Conservation (phyloP, 2,329 filamentous ascomycete genomes). For the Plenodomus tracheiphilus region DNA sequence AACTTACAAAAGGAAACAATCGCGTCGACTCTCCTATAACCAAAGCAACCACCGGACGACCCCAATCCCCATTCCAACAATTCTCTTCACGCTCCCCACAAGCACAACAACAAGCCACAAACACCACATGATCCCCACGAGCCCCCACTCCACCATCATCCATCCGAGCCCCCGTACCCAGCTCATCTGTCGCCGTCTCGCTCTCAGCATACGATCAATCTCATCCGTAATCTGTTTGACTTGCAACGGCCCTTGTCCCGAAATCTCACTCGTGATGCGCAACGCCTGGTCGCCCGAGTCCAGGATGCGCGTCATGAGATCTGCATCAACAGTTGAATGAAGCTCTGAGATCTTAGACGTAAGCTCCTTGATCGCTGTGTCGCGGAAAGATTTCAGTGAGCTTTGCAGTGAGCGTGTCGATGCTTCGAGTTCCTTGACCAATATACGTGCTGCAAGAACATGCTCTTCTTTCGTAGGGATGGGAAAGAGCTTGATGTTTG, state of each 20-base stretch:
- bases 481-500: conserved; percentile 49
- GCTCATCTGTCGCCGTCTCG: conserved; percentile 72
- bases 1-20: not conserved
- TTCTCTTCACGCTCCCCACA: conserved; percentile 65
- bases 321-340: conserved; percentile 53
- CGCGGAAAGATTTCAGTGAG: conserved; percentile 56
- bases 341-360: conserved; percentile 47
- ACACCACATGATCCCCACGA: conserved; percentile 91
- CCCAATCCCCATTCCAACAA: conserved; percentile 62
- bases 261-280: conserved; percentile 73
- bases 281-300: conserved; percentile 78
- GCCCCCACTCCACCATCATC: conserved; percentile 81
- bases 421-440: conserved; percentile 54
- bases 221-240: conserved; percentile 80
- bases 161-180: conserved; percentile 78
- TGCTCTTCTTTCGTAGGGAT: conserved; percentile 56
- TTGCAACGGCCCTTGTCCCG: conserved; percentile 74
- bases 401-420: conserved; percentile 52
- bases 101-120: conserved; percentile 89
- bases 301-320: conserved; percentile 64
- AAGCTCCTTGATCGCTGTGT: conserved; percentile 50
- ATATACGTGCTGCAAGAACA: conserved; percentile 56
- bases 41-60: conserved; percentile 82
- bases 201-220: conserved; percentile 69
- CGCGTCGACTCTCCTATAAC: conserved; percentile 39